Percentiles rank a stretch among this genome's conserved stretches.
Conservation (phyloP, 164 flowering plant genomes). For the Protea cynaroides region DNA sequence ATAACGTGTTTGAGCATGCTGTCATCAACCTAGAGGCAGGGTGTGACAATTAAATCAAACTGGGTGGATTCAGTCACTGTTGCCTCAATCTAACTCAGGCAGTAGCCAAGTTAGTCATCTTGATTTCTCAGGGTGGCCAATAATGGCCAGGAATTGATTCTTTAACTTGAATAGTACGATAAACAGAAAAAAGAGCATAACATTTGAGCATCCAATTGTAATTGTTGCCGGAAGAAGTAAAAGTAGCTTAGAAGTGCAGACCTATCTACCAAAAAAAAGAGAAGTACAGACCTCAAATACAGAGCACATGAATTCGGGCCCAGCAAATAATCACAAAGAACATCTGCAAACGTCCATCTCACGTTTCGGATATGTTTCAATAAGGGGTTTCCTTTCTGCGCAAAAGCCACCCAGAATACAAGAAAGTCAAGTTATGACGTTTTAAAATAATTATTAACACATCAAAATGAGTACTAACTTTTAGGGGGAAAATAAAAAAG, state of each 20-base stretch:
- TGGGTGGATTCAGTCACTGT: too few species aligned
- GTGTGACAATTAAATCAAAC: too few species aligned
- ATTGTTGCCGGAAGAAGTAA: not conserved
- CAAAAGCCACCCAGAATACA: slow-evolving; percentile 2
- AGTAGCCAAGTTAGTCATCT: not conserved
- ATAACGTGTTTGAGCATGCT: too few species aligned
- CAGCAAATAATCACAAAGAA: slow-evolving; percentile 74
- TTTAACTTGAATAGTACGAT: not conserved
- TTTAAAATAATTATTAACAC: not conserved
- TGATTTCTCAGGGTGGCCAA: not conserved
- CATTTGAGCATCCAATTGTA: not conserved
- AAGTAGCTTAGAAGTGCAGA: slow-evolving; percentile 19
- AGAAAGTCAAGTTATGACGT: not conserved
- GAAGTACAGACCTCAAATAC: slow-evolving; percentile 72
- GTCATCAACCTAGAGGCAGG: too few species aligned
- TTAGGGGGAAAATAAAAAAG: too few species aligned
- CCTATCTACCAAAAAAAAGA: too few species aligned
- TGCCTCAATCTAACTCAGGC: not conserved
- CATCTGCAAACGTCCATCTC: slow-evolving; percentile 81
- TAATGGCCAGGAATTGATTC: not conserved
- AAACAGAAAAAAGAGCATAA: not conserved
- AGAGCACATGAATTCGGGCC: slow-evolving; percentile 87
- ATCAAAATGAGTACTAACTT: not conserved
- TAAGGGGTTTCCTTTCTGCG: slow-evolving; percentile 95
- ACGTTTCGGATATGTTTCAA: slow-evolving; percentile 92